Percentiles rank a stretch among this genome's conserved stretches.
Evolutionary conservation across 225 moss, liverwort and hornwort genomes (phyloP).

Genomic region (Takakia lepidozioides): DNA sequence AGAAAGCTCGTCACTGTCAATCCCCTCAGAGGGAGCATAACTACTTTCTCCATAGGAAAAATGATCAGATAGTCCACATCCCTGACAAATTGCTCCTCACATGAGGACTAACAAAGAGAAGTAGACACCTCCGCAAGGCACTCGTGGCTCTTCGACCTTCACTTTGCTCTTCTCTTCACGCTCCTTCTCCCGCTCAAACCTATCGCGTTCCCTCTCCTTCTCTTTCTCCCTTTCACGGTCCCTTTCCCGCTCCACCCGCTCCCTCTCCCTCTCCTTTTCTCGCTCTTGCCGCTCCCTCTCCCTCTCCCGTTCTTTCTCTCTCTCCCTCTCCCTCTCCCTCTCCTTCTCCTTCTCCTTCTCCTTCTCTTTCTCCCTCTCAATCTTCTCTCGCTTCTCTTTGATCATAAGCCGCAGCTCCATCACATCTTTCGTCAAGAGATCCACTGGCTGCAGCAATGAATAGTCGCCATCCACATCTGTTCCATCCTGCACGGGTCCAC

Average conservation of each 20-base stretch:
- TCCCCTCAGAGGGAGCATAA: too few relatives aligned
- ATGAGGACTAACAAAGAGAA: too few relatives aligned
- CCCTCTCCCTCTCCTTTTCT: conserved; percentile 80
- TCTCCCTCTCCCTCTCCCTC: conserved; percentile 70
- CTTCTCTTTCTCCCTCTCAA: conserved; percentile 93
- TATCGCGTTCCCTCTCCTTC: conserved; percentile 79
- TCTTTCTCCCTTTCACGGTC: conserved; percentile 83
- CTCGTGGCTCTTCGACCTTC: conserved; percentile 45
- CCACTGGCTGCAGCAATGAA: conserved; percentile 89
- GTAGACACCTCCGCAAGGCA: conserved; percentile 27
- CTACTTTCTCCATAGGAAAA: too few relatives aligned
- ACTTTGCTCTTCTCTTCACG: conserved; percentile 76
- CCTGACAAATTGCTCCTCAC: too few relatives aligned
- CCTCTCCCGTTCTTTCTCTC: conserved; percentile 67
- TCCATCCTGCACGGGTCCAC: conserved; percentile 55
- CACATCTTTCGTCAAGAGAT: conserved; percentile 92
- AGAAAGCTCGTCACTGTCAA: too few relatives aligned
- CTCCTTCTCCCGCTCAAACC: conserved; percentile 77
- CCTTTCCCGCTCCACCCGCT: conserved; percentile 61
- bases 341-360: conserved; percentile 90
- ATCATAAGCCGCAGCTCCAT: conserved; percentile 91
- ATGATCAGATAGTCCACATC: too few relatives aligned
- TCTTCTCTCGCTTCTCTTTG: conserved; percentile 77
- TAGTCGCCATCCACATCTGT: conserved; percentile 93
- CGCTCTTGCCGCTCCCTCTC: conserved; percentile 68